Conservation (phyloP, 1,139 yeast species). For the Yamadazyma pseudoaaseri region DNA sequence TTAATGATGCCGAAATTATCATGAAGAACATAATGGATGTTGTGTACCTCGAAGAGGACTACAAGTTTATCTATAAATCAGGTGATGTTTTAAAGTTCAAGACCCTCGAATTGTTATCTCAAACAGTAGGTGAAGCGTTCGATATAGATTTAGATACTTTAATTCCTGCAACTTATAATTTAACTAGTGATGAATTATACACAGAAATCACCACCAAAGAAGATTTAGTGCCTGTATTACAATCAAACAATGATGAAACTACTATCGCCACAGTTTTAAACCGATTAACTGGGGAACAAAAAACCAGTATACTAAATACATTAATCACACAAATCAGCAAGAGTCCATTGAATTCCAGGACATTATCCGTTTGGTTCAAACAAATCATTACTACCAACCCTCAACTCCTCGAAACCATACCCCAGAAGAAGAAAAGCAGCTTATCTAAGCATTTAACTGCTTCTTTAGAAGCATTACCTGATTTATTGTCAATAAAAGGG, state of each 20-base stretch:
- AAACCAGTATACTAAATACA: conserved; percentile 29
- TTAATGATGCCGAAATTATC: conserved; percentile 1
- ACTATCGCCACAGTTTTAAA: conserved; percentile 36
- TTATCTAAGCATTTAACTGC: conserved; percentile 24
- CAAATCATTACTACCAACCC: conserved; percentile 43
- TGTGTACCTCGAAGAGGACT: conserved; percentile 1
- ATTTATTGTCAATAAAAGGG: conserved; percentile 44
- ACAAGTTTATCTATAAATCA: conserved; percentile 9
- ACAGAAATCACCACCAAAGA: conserved; percentile 7
- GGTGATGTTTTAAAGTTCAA: conserved; percentile 7
- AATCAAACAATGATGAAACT: conserved; percentile 30
- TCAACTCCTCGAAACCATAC: conserved; percentile 17
- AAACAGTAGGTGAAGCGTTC: conserved; percentile 3
- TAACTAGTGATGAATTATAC: conserved; percentile 7
- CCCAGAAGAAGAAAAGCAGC: conserved; percentile 8
- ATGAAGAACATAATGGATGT: conserved; percentile 8
- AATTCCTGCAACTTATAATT: conserved; percentile 4
- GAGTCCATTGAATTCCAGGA: conserved; percentile 30
- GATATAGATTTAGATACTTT: conserved; percentile 6
- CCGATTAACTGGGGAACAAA: conserved; percentile 18
- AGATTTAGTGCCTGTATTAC: conserved; percentile 20
- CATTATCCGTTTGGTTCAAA: conserved; percentile 48
- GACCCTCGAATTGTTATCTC: conserved; percentile 5
- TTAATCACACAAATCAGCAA: conserved; percentile 33
- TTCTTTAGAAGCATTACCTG: conserved; percentile 37